Percentiles rank a stretch among this genome's conserved stretches.
Evolutionary conservation across 306 rosid species (phyloP).

Genomic region (Psophocarpus tetragonolobus): DNA sequence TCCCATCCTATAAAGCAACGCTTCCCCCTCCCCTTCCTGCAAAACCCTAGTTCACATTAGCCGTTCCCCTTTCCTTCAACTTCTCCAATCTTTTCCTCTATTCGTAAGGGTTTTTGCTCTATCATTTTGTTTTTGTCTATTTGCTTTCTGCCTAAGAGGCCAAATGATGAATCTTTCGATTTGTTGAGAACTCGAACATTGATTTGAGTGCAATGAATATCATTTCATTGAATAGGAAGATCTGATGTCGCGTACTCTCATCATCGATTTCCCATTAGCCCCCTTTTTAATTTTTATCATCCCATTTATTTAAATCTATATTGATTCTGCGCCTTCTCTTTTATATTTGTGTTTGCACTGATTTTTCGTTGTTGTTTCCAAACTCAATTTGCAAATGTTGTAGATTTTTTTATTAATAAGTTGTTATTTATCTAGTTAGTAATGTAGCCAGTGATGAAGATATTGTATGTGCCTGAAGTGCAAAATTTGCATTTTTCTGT

Average conservation of each 20-base stretch:
- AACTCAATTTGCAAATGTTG: neutral
- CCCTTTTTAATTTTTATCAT: too few species aligned
- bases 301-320: too few species aligned
- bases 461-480: constrained; percentile 38
- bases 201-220: constrained; percentile 39
- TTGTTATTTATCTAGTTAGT: neutral
- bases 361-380: neutral
- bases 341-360: neutral
- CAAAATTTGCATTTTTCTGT: constrained; percentile 51
- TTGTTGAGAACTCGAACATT: constrained; percentile 34
- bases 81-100: neutral
- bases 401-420: too few species aligned
- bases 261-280: neutral
- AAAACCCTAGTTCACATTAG: constrained; percentile 14
- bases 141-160: neutral
- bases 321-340: neutral
- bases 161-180: constrained; percentile 43
- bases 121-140: neutral
- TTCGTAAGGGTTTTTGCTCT: neutral
- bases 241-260: constrained; percentile 28
- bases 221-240: constrained; percentile 44
- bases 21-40: accelerated
- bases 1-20: constrained; percentile 14
- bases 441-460: constrained; percentile 63
- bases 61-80: neutral